Conservation (phyloP, 1,139 yeast genomes). For the Sugiyamaella japonica region DNA sequence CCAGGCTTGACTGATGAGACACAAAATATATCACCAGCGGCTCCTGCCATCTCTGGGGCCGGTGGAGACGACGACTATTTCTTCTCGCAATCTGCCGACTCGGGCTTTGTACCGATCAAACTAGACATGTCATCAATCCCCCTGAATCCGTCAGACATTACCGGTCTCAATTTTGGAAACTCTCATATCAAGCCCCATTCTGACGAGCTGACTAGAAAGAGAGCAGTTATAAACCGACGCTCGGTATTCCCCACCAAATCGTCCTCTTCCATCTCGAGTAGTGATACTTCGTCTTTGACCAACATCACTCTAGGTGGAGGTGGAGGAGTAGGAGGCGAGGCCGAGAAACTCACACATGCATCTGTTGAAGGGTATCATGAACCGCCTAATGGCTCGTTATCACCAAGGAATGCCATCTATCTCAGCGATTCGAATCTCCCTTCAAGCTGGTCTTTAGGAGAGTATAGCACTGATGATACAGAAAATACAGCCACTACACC, state of each 20-base stretch:
- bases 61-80: constrained; percentile 6
- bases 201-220: not conserved
- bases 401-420: constrained; percentile 24
- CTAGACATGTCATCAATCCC: constrained; percentile 22
- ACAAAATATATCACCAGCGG: not conserved
- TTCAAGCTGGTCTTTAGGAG: constrained; percentile 18
- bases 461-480: constrained; percentile 13
- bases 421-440: constrained; percentile 20
- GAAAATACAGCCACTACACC: constrained; percentile 11
- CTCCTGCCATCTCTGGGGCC: not conserved
- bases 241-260: constrained; percentile 13
- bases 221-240: constrained; percentile 1
- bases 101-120: constrained; percentile 25
- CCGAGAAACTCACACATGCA: not conserved
- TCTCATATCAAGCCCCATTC: not conserved
- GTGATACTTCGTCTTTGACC: constrained; percentile 2
- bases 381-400: constrained; percentile 13
- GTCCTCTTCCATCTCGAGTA: constrained; percentile 7
- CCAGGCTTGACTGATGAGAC: not conserved
- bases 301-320: not conserved
- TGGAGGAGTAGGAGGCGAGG: not conserved
- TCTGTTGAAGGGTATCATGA: constrained; percentile 16
- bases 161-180: not conserved
- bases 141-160: constrained; percentile 9
- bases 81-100: not conserved